Evolutionary conservation across 73 alveolate species (phyloP), one percentile per base, ranked within the genome.

Genomic region (Durusdinium trenchii): DNA sequence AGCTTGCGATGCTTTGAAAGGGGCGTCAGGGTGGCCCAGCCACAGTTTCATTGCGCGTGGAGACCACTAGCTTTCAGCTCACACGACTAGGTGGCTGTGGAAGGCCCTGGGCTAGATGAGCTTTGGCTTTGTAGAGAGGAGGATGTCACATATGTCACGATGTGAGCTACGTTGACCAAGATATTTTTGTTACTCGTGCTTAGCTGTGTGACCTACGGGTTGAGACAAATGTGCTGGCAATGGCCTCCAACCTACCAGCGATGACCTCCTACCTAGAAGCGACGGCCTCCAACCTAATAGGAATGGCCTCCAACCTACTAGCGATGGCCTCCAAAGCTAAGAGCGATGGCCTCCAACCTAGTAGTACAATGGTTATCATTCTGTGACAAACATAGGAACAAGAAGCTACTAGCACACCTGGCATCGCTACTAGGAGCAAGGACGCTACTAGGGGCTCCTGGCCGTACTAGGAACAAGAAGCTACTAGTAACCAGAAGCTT

Each of bases 1-100:
- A 6, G 87, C 87, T 43, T 78, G 89, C 20, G 89, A 78, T 43
- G 89, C 43, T 16, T 46, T 78, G 89, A 43, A 38, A 43, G 45
- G 43, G 9, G 89, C 89, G 61, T 75, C 14, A 23, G 73, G 14
- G 60, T 32, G 43, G 54, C 86, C 86, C 51, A 10, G 85, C 32
- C 32, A 23, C 38, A n/a, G 42, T 42, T 64, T 9, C 78, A 9
- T 6, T 64, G 42, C 9, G 38, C 78, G 42, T 6, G 78, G 16
- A 6, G 26, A 5, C 7, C 45, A 26, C 38, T 9, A 64, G 6
- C 32, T n/a, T 64, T 26, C 42, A 64, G 45, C 23, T 26, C 42
- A 64, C 16, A 23, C 38, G 38, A 64, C 42, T 42, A 73, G 35
- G 28, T 38, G 50, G 85, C 12, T 0, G 52, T 7, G n/a, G 6